Conservation (phyloP, 1,284 basidiomycete genomes). For the Sphaerobolus stellatus region DNA sequence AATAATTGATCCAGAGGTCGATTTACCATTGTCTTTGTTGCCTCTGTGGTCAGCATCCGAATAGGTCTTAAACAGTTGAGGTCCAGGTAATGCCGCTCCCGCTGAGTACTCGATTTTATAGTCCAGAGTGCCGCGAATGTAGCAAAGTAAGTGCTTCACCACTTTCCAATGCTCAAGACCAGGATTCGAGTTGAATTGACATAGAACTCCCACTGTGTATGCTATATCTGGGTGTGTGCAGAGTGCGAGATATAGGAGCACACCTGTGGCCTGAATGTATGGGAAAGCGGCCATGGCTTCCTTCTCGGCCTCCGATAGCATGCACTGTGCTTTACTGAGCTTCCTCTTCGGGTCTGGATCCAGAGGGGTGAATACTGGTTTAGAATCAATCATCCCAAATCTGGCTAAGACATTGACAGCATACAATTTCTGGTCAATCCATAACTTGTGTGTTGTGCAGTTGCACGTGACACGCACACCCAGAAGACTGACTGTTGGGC, state of each 20-base stretch:
- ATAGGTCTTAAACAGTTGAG: constrained; percentile 18
- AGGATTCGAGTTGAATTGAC: constrained; percentile 31
- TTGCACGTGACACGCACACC: constrained; percentile 33
- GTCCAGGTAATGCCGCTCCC: constrained; percentile 9
- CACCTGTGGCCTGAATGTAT: constrained; percentile 33
- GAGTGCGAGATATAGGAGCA: constrained; percentile 33
- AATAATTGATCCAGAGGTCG: constrained; percentile 27
- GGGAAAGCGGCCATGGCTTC: constrained; percentile 27
- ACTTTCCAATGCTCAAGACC: constrained; percentile 32
- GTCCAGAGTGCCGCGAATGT: constrained; percentile 30
- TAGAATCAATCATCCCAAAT: constrained; percentile 21
- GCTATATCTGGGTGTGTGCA: constrained; percentile 38
- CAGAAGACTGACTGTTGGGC: constrained; percentile 30
- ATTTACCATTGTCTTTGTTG: constrained; percentile 22
- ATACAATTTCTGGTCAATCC: constrained; percentile 26
- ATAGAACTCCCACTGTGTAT: constrained; percentile 30
- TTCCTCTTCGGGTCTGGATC: constrained; percentile 25
- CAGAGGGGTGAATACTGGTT: constrained; percentile 27
- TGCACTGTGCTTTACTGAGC: constrained; percentile 16
- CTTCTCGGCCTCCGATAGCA: constrained; percentile 19
- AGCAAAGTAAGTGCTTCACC: constrained; percentile 34
- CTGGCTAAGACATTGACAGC: constrained; percentile 20
- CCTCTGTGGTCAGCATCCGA: constrained; percentile 28
- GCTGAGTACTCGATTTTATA: constrained; percentile 21
- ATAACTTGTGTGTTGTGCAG: constrained; percentile 18